phyloP scores from a whole-genome alignment of 192 early-diverging fungal species.

The Umbelopsis ramanniana region DNA sequence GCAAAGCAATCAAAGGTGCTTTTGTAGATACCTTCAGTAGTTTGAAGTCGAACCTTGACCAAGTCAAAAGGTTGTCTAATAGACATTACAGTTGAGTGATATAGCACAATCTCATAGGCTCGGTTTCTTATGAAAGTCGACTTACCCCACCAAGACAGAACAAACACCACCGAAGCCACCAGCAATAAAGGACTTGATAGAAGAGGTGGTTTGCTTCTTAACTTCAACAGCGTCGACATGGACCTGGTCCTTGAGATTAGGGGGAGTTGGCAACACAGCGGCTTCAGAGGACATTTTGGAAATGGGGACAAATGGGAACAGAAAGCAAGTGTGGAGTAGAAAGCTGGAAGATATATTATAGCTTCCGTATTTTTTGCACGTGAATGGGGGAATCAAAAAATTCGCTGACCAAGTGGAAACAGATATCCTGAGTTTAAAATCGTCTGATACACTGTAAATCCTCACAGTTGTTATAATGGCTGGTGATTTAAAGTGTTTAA shows the following conservation, averaged over 20 bases:
- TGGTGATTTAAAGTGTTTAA: too few species aligned
- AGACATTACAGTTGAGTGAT: background rate
- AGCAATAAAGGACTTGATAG: constrained; percentile 87
- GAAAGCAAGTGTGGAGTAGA: background rate
- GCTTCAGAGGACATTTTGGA: constrained; percentile 12
- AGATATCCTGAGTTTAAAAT: background rate
- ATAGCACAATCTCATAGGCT: background rate
- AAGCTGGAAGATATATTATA: background rate
- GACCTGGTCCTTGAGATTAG: constrained; percentile 10
- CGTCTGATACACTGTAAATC: too few species aligned
- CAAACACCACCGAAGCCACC: constrained; percentile 62
- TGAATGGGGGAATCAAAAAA: constrained; percentile 1
- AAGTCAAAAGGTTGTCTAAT: constrained; percentile 84
- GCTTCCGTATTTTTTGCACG: background rate
- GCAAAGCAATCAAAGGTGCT: constrained; percentile 90
- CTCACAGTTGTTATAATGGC: too few species aligned
- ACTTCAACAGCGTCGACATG: constrained; percentile 12
- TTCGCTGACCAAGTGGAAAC: background rate
- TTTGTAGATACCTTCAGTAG: constrained; percentile 78
- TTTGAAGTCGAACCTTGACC: constrained; percentile 96
- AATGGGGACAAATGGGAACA: background rate
- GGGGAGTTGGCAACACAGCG: background rate
- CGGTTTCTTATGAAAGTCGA: background rate
- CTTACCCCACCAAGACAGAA: constrained; percentile 4
- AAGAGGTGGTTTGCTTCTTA: constrained; percentile 43